Percentiles rank a stretch among this genome's conserved stretches.
Evolutionary conservation across 257 asterid genomes (phyloP).

Genomic region (Thymus mandschuricus): DNA sequence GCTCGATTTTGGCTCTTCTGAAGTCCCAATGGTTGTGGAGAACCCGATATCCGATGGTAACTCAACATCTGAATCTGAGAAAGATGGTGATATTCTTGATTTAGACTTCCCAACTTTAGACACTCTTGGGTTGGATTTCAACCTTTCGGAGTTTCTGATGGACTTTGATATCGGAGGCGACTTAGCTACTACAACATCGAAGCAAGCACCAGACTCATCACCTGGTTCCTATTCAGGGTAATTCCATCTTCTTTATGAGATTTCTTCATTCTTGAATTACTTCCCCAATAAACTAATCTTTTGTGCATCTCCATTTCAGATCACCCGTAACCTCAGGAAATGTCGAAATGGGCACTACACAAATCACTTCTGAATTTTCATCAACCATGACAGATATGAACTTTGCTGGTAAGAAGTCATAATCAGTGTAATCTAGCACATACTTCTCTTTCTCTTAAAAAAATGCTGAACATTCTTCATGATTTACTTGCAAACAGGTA

Average conservation of each 20-base stretch:
- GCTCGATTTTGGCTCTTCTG: conserved; percentile 76
- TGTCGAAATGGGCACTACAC: conserved; percentile 40
- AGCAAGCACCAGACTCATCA: conserved; percentile 49
- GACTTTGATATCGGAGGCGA: conserved; percentile 50
- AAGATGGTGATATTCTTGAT: conserved; percentile 65
- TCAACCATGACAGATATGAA: conserved; percentile 54
- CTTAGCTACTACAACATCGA: conserved; percentile 33
- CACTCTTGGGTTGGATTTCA: conserved; percentile 64
- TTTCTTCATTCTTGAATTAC: not conserved
- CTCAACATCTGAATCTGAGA: conserved; percentile 68
- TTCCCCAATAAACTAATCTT: conserved; percentile 18
- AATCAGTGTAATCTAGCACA: conserved; percentile 1
- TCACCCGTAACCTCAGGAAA: conserved; percentile 49
- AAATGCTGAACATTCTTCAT: conserved; percentile 18
- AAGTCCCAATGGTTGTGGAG: conserved; percentile 53
- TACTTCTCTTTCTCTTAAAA: conserved; percentile 1
- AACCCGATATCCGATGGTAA: conserved; percentile 48
- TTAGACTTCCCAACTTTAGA: conserved; percentile 74
- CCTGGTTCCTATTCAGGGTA: conserved; percentile 53
- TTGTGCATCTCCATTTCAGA: conserved; percentile 46
- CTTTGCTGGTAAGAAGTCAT: conserved; percentile 50
- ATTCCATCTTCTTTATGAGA: conserved; percentile 13
- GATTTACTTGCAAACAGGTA: conserved; percentile 44
- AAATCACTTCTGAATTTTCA: conserved; percentile 49
- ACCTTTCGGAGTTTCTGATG: conserved; percentile 51